A percentile compares a stretch with the other conserved stretches of the same genome.
Evolutionary conservation across 2,329 filamentous ascomycete genomes (phyloP).

Genomic region (Colletotrichum falcatum): DNA sequence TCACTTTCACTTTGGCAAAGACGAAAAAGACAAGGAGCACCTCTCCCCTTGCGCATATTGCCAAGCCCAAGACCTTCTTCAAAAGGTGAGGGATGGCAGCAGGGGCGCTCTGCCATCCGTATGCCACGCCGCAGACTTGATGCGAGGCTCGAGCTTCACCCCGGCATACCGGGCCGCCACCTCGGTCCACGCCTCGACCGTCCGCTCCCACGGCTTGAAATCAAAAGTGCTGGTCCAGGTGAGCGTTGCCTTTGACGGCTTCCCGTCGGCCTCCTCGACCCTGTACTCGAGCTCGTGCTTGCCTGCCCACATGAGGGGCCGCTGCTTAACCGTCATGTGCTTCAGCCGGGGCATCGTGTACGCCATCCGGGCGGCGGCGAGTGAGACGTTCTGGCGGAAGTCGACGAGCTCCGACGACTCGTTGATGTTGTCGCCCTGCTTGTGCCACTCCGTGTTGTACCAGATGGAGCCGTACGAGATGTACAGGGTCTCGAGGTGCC

Average conservation of each 20-base stretch:
- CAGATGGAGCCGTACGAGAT: conserved; percentile 43
- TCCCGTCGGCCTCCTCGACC: conserved; percentile 23
- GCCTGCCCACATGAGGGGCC: conserved; percentile 45
- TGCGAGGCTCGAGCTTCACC: conserved; percentile 12
- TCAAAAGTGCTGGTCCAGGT: conserved; percentile 43
- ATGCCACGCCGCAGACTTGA: conserved; percentile 19
- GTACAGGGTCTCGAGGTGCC: conserved; percentile 38
- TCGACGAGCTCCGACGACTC: conserved; percentile 39
- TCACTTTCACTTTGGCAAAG: not conserved
- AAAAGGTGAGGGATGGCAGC: conserved; percentile 35
- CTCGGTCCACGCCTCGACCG: conserved; percentile 43
- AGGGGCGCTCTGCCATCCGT: conserved; percentile 37
- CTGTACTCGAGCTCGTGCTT: conserved; percentile 43
- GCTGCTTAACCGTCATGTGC: conserved; percentile 41
- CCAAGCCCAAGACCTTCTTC: not conserved
- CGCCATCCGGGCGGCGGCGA: conserved; percentile 43
- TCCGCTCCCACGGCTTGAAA: conserved; percentile 43
- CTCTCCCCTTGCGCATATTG: not conserved
- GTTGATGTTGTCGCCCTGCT: conserved; percentile 42
- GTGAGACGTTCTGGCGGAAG: conserved; percentile 43
- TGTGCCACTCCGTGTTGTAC: conserved; percentile 43
- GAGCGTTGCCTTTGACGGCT: conserved; percentile 32
- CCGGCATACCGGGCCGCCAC: conserved; percentile 40
- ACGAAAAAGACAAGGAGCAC: not conserved
- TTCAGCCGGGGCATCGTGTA: conserved; percentile 43